These are phyloP conservation scores for Scopulariopsis brevicaulis DNA, from an alignment of 2,329 filamentous ascomycete species.

Conservation along the genomic window DNA sequence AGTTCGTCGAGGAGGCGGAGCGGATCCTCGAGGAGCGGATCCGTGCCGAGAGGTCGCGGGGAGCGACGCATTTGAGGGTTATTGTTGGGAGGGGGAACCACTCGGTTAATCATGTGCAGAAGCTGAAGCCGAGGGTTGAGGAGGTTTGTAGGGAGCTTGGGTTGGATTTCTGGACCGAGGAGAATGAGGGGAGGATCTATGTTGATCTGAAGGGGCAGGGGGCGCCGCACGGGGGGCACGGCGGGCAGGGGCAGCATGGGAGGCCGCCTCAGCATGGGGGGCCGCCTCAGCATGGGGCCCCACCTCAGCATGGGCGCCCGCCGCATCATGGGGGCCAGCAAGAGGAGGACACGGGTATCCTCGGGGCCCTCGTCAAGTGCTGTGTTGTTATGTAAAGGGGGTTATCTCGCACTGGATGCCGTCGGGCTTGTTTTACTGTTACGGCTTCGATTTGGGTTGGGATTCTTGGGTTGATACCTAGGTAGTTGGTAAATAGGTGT, in stretches of 20 bases:
- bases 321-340: constrained; percentile 27
- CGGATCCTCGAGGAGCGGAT: constrained; percentile 81
- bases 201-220: constrained; percentile 67
- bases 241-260: constrained; percentile 19
- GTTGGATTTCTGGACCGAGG: constrained; percentile 73
- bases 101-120: constrained; percentile 69
- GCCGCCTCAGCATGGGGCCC: constrained; percentile 29
- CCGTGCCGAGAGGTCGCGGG: constrained; percentile 58
- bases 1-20: constrained; percentile 85
- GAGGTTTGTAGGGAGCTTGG: constrained; percentile 74
- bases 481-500: too few relatives aligned
- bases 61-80: constrained; percentile 78
- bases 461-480: not conserved
- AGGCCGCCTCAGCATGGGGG: constrained; percentile 21
- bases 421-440: not conserved
- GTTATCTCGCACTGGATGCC: not conserved
- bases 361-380: constrained; percentile 26
- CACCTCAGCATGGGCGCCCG: constrained; percentile 29
- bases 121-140: constrained; percentile 92
- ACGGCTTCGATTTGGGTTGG: not conserved
- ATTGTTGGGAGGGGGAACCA: constrained; percentile 97
- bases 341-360: constrained; percentile 26
- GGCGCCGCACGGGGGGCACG: constrained; percentile 16
- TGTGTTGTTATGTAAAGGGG: constrained; percentile 59
- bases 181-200: constrained; percentile 82